Evolutionary conservation across 2,329 filamentous ascomycete genomes (phyloP).

Genomic region (Venturia carpophila): DNA sequence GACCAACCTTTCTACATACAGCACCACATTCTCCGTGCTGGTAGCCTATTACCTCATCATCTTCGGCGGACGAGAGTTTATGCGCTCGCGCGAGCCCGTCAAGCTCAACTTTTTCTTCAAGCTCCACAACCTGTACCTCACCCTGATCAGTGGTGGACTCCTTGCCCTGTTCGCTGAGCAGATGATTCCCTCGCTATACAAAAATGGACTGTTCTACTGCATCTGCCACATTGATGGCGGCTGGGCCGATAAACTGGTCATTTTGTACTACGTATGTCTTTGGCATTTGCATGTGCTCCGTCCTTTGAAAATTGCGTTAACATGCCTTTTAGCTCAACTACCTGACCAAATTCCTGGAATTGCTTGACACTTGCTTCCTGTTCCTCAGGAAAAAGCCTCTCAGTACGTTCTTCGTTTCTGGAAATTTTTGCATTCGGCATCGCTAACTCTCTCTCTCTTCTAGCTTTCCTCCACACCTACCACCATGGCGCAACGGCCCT

Average conservation of each 20-base stretch:
- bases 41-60: constrained; percentile 87
- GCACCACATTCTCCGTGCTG: constrained; percentile 71
- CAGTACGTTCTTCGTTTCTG: constrained; percentile 42
- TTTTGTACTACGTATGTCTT: constrained; percentile 85
- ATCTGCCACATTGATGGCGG: constrained; percentile 78
- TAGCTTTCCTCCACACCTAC: constrained; percentile 94
- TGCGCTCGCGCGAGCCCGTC: constrained; percentile 78
- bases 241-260: constrained; percentile 88
- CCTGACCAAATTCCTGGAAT: constrained; percentile 93
- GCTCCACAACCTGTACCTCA: constrained; percentile 94
- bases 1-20: constrained; percentile 85
- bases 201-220: constrained; percentile 76
- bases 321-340: constrained; percentile 69
- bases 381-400: constrained; percentile 99
- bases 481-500: constrained; percentile 95
- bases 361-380: constrained; percentile 91
- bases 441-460: constrained; percentile 30
- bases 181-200: constrained; percentile 72
- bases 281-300: constrained; percentile 17
- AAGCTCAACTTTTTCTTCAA: constrained; percentile 87
- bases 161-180: constrained; percentile 86
- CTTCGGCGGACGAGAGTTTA: constrained; percentile 83
- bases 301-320: constrained; percentile 32
- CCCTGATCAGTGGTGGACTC: constrained; percentile 70
- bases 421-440: constrained; percentile 3